Conservation (phyloP, 2,329 filamentous ascomycete genomes). For the Rhynchosporium secalis region DNA sequence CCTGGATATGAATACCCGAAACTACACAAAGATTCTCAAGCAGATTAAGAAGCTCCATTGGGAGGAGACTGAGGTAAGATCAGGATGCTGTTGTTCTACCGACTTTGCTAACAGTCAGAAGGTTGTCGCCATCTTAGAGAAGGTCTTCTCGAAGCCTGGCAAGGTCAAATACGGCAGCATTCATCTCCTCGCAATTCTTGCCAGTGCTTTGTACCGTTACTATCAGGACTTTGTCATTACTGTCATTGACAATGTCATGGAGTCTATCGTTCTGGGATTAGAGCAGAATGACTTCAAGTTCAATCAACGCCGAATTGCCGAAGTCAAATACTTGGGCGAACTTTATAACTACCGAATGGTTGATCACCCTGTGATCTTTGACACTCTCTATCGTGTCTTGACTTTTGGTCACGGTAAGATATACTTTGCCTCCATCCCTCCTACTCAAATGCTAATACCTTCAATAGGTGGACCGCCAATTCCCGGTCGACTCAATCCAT, state of each 20-base stretch:
- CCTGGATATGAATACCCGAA: conserved; percentile 88
- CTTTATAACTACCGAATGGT: conserved; percentile 98
- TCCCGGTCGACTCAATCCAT: conserved; percentile 71
- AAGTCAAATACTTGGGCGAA: conserved; percentile 94
- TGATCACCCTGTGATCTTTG: conserved; percentile 92
- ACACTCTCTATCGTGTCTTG: conserved; percentile 90
- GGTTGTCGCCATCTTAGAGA: conserved; percentile 54
- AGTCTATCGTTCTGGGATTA: conserved; percentile 82
- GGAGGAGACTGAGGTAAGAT: conserved; percentile 81
- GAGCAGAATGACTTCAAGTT: conserved; percentile 98
- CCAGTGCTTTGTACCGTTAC: conserved; percentile 86
- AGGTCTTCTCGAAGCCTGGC: conserved; percentile 91
- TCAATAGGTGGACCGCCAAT: conserved; percentile 71
- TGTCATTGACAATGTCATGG: conserved; percentile 89
- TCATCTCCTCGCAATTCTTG: conserved; percentile 85
- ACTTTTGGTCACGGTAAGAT: conserved; percentile 75
- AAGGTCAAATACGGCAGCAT: conserved; percentile 99
- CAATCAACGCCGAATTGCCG: conserved; percentile 90
- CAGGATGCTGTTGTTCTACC: conserved; percentile 16
- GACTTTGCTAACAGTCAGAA: conserved; percentile 21
- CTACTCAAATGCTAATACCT: conserved; percentile 11
- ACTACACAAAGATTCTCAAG: conserved; percentile 90
- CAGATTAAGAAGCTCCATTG: conserved; percentile 94
- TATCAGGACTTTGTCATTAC: conserved; percentile 87
- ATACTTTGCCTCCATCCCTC: conserved; percentile 42